Evolutionary conservation across 106 monocot genomes (phyloP).

Genomic region (Chionographis japonica): DNA sequence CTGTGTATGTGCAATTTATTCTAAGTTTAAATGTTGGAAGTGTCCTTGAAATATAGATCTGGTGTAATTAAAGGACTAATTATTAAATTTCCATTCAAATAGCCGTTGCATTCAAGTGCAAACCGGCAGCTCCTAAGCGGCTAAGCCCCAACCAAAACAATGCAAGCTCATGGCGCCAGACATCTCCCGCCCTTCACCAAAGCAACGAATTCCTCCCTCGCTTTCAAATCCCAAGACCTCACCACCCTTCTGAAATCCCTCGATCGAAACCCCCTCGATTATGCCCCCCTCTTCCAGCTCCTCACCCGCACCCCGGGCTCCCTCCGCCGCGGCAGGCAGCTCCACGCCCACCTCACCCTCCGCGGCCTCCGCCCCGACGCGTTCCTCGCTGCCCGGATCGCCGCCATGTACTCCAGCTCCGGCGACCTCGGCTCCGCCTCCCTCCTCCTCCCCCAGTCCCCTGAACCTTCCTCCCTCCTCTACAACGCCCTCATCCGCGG

Average conservation of each 20-base stretch:
- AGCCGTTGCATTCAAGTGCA: too few relatives aligned
- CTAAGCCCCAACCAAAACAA: too few relatives aligned
- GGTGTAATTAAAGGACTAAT: too few relatives aligned
- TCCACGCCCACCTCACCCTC: conserved; percentile 35
- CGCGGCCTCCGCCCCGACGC: conserved; percentile 4
- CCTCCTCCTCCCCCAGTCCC: conserved; percentile 4
- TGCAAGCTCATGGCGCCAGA: too few relatives aligned
- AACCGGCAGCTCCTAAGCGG: too few relatives aligned
- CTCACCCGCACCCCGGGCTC: conserved; percentile 7
- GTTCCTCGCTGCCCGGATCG: conserved; percentile 14
- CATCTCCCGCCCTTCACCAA: too few relatives aligned
- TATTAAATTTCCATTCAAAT: too few relatives aligned
- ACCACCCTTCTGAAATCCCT: conserved; percentile 4
- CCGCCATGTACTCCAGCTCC: conserved; percentile 26
- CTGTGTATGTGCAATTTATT: too few relatives aligned
- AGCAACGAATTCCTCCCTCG: not conserved
- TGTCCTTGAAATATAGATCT: too few relatives aligned
- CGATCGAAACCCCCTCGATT: conserved; percentile 1
- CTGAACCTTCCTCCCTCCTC: conserved; percentile 19
- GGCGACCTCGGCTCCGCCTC: conserved; percentile 24
- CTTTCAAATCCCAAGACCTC: conserved; percentile 7
- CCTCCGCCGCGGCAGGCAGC: conserved; percentile 21
- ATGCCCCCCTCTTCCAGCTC: conserved; percentile 10
- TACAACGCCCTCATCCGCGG: conserved; percentile 48
- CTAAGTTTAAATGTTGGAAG: too few relatives aligned